Evolutionary conservation across 2,329 filamentous ascomycete genomes (phyloP).

Genomic region (Ophiostoma sp.): DNA sequence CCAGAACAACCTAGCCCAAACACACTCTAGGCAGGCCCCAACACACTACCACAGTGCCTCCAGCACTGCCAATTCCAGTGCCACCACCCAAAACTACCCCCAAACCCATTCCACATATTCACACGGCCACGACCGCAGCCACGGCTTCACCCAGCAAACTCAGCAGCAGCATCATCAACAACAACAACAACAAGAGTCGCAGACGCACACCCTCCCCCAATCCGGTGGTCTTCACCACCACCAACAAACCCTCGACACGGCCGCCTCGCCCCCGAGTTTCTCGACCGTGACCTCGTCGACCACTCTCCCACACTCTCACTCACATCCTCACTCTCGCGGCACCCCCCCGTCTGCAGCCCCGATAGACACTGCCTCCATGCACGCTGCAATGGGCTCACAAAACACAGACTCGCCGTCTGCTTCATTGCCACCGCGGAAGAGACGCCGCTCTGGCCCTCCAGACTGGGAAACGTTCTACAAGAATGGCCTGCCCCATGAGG

Average conservation of each 20-base stretch:
- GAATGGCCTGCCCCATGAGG: constrained; percentile 76
- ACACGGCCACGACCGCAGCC: neutral
- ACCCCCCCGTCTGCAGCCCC: constrained; percentile 14
- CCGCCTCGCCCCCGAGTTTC: constrained; percentile 33
- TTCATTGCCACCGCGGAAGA: constrained; percentile 41
- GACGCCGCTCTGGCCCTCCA: constrained; percentile 57
- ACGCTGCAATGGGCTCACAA: constrained; percentile 36
- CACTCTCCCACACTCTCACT: constrained; percentile 22
- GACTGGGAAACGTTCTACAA: constrained; percentile 79
- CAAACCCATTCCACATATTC: neutral
- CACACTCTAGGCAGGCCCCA: neutral
- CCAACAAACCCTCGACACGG: constrained; percentile 17
- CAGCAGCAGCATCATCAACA: constrained; percentile 13
- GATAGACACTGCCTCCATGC: constrained; percentile 30
- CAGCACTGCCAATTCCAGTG: constrained; percentile 25
- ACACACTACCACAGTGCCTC: constrained; percentile 12
- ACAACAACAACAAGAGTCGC: constrained; percentile 24
- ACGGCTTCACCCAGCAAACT: constrained; percentile 12
- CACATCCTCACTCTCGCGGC: constrained; percentile 26
- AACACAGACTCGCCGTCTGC: constrained; percentile 32
- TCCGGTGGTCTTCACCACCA: constrained; percentile 17
- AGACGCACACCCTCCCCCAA: neutral
- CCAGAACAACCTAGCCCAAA: neutral
- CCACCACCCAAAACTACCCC: constrained; percentile 22
- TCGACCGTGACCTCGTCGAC: constrained; percentile 14